Conservation (phyloP, 495 filamentous ascomycete species). For the Penicillium bovifimosum region DNA sequence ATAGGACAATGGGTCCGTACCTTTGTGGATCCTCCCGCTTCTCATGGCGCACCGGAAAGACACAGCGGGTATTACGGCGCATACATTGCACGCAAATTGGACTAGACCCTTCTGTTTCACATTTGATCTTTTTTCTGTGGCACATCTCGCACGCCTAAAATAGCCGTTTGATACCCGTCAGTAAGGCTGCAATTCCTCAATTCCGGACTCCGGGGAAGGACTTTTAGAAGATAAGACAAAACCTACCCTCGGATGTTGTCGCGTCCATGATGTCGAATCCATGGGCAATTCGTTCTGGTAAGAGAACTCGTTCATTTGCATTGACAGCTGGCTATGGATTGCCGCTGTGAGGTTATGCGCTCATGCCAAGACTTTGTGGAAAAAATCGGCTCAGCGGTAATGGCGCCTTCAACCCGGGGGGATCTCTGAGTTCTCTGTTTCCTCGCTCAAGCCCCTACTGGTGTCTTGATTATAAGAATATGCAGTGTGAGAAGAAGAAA, state of each 20-base stretch:
- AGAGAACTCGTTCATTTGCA: not conserved
- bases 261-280: not conserved
- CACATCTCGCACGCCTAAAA: constrained; percentile 90
- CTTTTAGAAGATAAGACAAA: not conserved
- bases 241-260: not conserved
- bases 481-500: not conserved
- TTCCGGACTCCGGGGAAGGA: not conserved
- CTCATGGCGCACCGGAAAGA: constrained; percentile 86
- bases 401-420: not conserved
- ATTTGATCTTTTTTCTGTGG: constrained; percentile 95
- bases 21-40: constrained; percentile 86
- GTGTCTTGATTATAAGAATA: not conserved
- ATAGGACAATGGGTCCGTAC: constrained; percentile 32
- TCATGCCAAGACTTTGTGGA: constrained; percentile 6
- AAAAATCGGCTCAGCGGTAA: not conserved
- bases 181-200: not conserved
- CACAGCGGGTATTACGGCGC: constrained; percentile 88
- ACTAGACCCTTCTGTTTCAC: constrained; percentile 78
- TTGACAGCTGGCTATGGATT: not conserved
- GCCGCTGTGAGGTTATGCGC: not conserved
- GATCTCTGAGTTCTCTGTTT: not conserved
- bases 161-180: constrained; percentile 2
- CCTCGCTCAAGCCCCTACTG: not conserved
- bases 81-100: constrained; percentile 74
- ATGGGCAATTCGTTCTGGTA: not conserved